Conservation (phyloP, 192 early-diverging fungal species). For the Coemansia sp. region DNA sequence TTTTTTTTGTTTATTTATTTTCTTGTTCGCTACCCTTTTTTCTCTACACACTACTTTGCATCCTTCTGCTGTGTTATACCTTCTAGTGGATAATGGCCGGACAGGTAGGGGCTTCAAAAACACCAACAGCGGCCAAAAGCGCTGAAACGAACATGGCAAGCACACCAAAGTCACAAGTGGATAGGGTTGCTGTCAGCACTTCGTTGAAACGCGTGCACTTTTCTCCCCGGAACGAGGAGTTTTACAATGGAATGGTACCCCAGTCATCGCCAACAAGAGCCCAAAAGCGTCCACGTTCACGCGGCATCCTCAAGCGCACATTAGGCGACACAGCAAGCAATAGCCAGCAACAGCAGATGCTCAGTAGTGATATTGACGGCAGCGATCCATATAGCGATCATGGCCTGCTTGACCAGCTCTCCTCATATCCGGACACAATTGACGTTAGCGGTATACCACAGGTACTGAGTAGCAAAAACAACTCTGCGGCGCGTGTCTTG, state of each 20-base stretch:
- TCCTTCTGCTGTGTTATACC: not conserved
- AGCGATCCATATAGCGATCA: conserved; percentile 10
- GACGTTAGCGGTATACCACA: not conserved
- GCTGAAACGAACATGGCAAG: not conserved
- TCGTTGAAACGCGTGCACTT: conserved; percentile 44
- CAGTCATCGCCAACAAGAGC: conserved; percentile 50
- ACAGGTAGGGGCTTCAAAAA: not conserved
- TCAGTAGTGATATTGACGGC: conserved; percentile 20
- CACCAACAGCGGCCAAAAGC: not conserved
- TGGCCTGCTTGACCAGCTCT: conserved; percentile 12
- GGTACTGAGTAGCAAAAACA: not conserved
- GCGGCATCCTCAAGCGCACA: conserved; percentile 44
- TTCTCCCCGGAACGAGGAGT: conserved; percentile 46
- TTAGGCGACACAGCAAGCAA: not conserved
- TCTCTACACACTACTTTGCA: not conserved
- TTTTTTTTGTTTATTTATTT: not conserved
- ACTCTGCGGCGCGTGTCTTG: not conserved
- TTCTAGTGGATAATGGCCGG: not conserved
- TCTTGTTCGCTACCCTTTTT: not conserved
- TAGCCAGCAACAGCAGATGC: not conserved
- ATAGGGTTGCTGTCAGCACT: conserved; percentile 4
- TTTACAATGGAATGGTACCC: conserved; percentile 28
- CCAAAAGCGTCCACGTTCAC: conserved; percentile 21
- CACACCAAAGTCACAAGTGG: not conserved
- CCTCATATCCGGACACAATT: conserved; percentile 2